Base-by-base conservation (phyloP, 2,329 filamentous ascomycete genomes). In the Geosmithia morbida region DNA sequence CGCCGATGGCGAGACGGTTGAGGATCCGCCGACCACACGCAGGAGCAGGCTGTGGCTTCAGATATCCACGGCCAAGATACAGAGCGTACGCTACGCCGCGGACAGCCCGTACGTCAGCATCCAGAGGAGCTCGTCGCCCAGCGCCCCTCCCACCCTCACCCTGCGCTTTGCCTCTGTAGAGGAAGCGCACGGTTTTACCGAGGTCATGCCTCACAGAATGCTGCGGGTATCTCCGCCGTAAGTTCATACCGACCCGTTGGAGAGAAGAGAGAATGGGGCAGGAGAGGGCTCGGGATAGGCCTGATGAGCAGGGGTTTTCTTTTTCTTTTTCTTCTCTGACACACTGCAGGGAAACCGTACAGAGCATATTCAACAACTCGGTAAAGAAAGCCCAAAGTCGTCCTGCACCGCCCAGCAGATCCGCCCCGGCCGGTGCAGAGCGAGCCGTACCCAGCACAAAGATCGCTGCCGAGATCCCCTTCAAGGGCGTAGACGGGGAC, bases 91-190 rank as follows among this genome's bases (percentile, higher is more conserved):
- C 41, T 48, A 50, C 5, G 51, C 48, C 11, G 48, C 49, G 0
- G 29, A 51, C 16, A 55, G 53, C 17, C 45, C 50, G 2, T 53
- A 53, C 18, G 48, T 60, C 6, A 7, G 48, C 16, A 50, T 64
- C 37, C 22, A n/a, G 14, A 37, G 30, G 7, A 46, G 30, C 18
- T 8, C 14, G 13, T 19, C 30, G 5, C 18, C 20, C 10, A 33
- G n/a, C 3, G 5, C 7, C 17, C n/a, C 30, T 16, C n/a, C 30
- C 26, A 14, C 10, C 17, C 19, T 46, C 11, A 7, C 18, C 13
- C 16, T 46, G 44, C 17, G 18, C 17, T 46, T 46, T 16, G 17
- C 11, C 17, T 39, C n/a, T 7, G 37, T 8, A 10, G 17, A 40
- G 5, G 17, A 19, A 8, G 44, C 44, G 14, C 17, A 10, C 17